phyloP scores from a whole-genome alignment of 257 asterid genomes.

The Schizonepeta tenuifolia region DNA sequence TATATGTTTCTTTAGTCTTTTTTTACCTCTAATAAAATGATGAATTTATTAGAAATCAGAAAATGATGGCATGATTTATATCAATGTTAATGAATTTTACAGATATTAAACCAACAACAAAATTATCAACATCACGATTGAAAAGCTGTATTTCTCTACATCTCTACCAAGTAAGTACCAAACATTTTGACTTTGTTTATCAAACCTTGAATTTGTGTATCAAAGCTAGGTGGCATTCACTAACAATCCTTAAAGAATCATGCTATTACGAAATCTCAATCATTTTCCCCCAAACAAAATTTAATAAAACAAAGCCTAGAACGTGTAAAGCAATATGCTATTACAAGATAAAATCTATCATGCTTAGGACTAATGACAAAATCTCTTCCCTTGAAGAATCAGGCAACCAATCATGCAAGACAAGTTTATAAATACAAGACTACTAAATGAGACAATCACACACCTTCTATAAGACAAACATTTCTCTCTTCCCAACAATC shows the following conservation, averaged over 20 bases:
- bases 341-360: slow-evolving; percentile 24
- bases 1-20: too few relatives aligned
- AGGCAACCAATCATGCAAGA: slow-evolving; percentile 43
- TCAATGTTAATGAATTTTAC: background rate
- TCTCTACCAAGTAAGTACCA: too few relatives aligned
- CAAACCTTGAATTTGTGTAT: background rate
- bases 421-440: slow-evolving; percentile 36
- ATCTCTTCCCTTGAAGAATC: slow-evolving; percentile 50
- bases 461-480: slow-evolving; percentile 37
- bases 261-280: too few relatives aligned
- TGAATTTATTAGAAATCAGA: too few relatives aligned
- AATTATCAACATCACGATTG: background rate
- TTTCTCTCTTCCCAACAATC: background rate
- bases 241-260: background rate
- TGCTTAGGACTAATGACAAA: slow-evolving; percentile 48
- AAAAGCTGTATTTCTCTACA: background rate
- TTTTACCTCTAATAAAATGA: too few relatives aligned
- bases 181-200: background rate
- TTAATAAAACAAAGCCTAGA: slow-evolving; percentile 24
- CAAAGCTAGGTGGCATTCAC: background rate
- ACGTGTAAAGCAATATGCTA: slow-evolving; percentile 48
- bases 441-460: slow-evolving; percentile 40
- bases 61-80: too few relatives aligned
- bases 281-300: background rate
- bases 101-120: background rate